phyloP scores from a whole-genome alignment of 176 grass and related monocot species.

The Juncus effusus region DNA sequence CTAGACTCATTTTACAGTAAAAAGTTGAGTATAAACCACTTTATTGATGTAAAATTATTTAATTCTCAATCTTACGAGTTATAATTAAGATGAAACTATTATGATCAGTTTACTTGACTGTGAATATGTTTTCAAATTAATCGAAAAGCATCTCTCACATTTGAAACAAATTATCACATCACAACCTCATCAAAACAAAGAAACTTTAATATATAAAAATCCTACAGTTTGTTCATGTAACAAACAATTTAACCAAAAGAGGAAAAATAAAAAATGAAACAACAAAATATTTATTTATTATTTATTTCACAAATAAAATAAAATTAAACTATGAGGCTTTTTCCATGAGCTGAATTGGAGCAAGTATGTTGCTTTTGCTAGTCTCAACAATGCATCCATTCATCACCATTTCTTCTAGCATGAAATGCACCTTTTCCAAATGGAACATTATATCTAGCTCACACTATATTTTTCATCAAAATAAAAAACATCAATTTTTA shows the following conservation, averaged over 20 bases:
- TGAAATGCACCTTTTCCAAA: slow-evolving; percentile 94
- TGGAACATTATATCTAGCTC: slow-evolving; percentile 99
- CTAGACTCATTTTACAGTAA: too few relatives aligned
- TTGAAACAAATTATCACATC: too few relatives aligned
- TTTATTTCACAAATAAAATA: not conserved
- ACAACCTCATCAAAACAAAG: too few relatives aligned
- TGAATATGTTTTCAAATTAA: too few relatives aligned
- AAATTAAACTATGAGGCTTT: slow-evolving; percentile 56
- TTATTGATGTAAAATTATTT: too few relatives aligned
- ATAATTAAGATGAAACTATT: too few relatives aligned
- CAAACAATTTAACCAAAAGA: not conserved
- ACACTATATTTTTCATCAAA: slow-evolving; percentile 32
- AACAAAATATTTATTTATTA: not conserved
- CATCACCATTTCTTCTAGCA: slow-evolving; percentile 99
- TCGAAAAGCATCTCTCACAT: too few relatives aligned
- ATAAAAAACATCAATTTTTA: slow-evolving; percentile 1
- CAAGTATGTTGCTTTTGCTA: slow-evolving; percentile 88
- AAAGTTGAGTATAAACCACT: too few relatives aligned
- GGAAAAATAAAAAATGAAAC: not conserved
- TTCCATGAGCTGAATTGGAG: slow-evolving; percentile 84
- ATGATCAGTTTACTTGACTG: too few relatives aligned
- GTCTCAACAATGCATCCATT: slow-evolving; percentile 97
- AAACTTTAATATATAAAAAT: too few relatives aligned
- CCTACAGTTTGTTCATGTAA: not conserved
- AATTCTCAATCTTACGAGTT: too few relatives aligned